Percentiles rank a stretch among this genome's conserved stretches.
Evolutionary conservation across 169 alveolate species (phyloP).

Genomic region (Plasmodium malariae): DNA sequence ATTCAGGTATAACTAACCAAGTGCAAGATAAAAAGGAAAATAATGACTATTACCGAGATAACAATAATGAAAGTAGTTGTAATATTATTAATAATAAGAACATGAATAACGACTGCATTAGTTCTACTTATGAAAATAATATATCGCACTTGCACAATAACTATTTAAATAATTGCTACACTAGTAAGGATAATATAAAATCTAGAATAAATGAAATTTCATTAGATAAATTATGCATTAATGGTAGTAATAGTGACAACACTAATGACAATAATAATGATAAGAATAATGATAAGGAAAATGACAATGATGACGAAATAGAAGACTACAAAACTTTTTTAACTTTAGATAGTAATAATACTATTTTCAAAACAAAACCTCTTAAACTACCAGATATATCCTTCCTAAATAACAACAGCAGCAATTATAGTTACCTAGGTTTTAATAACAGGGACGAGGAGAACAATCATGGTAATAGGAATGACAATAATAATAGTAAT

Average conservation of each 20-base stretch:
- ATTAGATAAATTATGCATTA: slow-evolving; percentile 12
- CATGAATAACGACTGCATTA: neutral
- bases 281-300: too few relatives aligned
- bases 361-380: slow-evolving; percentile 52
- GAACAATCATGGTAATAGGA: neutral
- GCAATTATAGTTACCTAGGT: slow-evolving; percentile 10
- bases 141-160: neutral
- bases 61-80: neutral
- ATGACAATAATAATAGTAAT: neutral
- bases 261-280: too few relatives aligned
- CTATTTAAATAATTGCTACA: neutral
- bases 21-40: slow-evolving; percentile 2
- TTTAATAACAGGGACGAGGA: neutral
- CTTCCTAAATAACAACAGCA: slow-evolving; percentile 37
- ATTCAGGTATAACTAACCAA: slow-evolving; percentile 12
- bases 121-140: slow-evolving; percentile 4
- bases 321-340: slow-evolving; percentile 69
- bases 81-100: neutral
- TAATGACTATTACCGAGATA: neutral
- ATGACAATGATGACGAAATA: slow-evolving; percentile 48
- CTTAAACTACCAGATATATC: slow-evolving; percentile 72
- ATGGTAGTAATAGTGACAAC: neutral
- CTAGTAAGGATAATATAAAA: slow-evolving; percentile 8
- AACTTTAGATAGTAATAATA: slow-evolving; percentile 59
- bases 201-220: neutral